phyloP scores from a whole-genome alignment of 176 grass and related monocot species.

The Microstegium vimineum region DNA sequence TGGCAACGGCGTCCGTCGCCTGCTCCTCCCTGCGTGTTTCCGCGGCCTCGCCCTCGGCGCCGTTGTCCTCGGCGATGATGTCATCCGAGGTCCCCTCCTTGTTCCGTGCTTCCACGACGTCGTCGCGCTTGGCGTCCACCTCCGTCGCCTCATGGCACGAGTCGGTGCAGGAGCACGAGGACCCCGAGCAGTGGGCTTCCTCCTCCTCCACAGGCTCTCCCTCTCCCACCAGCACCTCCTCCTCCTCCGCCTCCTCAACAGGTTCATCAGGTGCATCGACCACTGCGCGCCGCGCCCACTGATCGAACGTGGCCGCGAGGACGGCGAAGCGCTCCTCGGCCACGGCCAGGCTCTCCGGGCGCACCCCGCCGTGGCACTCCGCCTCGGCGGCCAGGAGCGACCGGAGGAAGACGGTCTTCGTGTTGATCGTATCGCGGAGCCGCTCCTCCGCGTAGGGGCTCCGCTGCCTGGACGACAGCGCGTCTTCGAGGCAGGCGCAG shows the following conservation, averaged over 20 bases:
- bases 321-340: conserved; percentile 26
- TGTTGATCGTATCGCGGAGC: neutral
- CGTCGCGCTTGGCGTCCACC: neutral
- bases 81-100: neutral
- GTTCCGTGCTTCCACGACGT: neutral
- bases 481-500: neutral
- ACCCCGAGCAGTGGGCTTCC: neutral
- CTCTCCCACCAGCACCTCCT: neutral
- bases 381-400: conserved; percentile 33
- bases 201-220: neutral
- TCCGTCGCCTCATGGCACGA: conserved; percentile 11
- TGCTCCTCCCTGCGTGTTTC: neutral
- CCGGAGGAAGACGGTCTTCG: conserved; percentile 22
- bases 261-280: neutral
- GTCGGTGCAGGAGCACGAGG: conserved; percentile 42
- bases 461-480: neutral
- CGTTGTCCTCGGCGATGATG: neutral
- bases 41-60: neutral
- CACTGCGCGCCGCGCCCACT: neutral
- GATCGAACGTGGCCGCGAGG: conserved; percentile 16
- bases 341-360: neutral
- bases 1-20: neutral
- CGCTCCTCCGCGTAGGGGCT: neutral
- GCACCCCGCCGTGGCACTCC: neutral
- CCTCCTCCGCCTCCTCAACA: neutral